Base-by-base conservation (phyloP, 2,329 filamentous ascomycete genomes). In the Ploettnerulaceae sp. region DNA sequence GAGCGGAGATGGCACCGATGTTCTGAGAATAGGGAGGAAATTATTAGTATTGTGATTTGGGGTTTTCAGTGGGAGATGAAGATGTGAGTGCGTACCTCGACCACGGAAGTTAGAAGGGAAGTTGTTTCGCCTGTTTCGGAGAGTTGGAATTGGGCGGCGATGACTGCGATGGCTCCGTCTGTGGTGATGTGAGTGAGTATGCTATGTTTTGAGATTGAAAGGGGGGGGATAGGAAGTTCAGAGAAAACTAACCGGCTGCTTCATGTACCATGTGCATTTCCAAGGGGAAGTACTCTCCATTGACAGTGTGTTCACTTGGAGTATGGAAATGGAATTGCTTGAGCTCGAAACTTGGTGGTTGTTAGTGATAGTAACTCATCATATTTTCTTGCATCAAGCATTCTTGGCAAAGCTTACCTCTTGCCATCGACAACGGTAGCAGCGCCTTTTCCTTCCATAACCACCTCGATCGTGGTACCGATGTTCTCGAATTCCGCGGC, bases 261-360 rank as follows among this genome's bases (percentile, higher is more conserved):
- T 68, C 55, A 43, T 69, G 67, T 6, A 71, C 69, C 51, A 70
- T 68, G 55, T 71, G 69, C 20, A 67, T 64, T 52, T 71, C 69
- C 50, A 68, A 55, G 11, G 68, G 64, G 45, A 61, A 70, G 55
- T 65, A 59, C 51, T 67, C 64, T 22, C 69, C 61, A 58, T 69
- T 54, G 59, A 80, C 65, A 36, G 71, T 69, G 56, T 82, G 78
- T 66, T 82, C 78, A 33, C 74, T 75, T 0, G 78, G 76, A 0
- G 75, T 74, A 58, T 81, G 78, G 64, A 81, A 77, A 62, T 81
- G 77, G 65, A 79, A 80, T 54, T 81, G 77, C 36, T 49, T 45
- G 15, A 57, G 34, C 11, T 51, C 49, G 12, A 53, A 54, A 17
- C 34, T 48, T n/a, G n/a, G 36, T 20, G 15, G 12, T 24, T 31